Evolutionary conservation across 2,329 filamentous ascomycete genomes (phyloP).

Genomic region (Cordyceps cicadae): DNA sequence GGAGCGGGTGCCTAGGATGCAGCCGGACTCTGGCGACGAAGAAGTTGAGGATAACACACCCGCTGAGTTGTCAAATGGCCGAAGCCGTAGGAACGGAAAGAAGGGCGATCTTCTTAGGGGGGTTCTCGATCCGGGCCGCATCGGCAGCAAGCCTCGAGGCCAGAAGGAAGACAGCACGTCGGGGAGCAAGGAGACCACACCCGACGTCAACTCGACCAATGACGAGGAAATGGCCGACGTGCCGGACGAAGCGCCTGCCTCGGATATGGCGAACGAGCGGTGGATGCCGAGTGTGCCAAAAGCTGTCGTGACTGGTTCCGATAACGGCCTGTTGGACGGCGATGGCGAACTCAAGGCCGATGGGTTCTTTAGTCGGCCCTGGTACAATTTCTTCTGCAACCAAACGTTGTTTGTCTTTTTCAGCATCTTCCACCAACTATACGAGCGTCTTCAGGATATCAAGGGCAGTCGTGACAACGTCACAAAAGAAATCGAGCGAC

Average conservation of each 20-base stretch:
- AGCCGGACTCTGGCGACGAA: slow-evolving; percentile 64
- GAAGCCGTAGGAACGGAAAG: slow-evolving; percentile 63
- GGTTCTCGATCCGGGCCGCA: slow-evolving; percentile 70
- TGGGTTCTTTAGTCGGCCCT: slow-evolving; percentile 69
- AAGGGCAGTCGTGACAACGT: slow-evolving; percentile 73
- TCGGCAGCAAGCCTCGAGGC: slow-evolving; percentile 58
- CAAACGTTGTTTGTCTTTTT: slow-evolving; percentile 91
- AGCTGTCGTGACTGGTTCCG: slow-evolving; percentile 42
- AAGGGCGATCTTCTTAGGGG: slow-evolving; percentile 76
- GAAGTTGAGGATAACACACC: slow-evolving; percentile 66
- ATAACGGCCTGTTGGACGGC: slow-evolving; percentile 42
- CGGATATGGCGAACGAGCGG: slow-evolving; percentile 57
- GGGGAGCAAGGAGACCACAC: slow-evolving; percentile 80
- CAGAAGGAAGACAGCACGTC: slow-evolving; percentile 75
- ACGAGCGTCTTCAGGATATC: slow-evolving; percentile 72
- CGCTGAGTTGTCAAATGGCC: slow-evolving; percentile 61
- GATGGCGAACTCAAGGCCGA: slow-evolving; percentile 64
- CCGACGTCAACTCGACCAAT: slow-evolving; percentile 67
- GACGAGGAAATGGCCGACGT: slow-evolving; percentile 67
- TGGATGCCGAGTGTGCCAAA: slow-evolving; percentile 56
- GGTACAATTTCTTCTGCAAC: slow-evolving; percentile 88
- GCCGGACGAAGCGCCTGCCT: slow-evolving; percentile 45
- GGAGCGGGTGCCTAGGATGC: slow-evolving; percentile 58
- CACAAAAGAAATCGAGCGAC: slow-evolving; percentile 62
- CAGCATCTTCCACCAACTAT: slow-evolving; percentile 85